These are phyloP conservation scores for Coemansia guatemalensis DNA, from an alignment of 192 early-diverging fungal species.

Conservation along the genomic window DNA sequence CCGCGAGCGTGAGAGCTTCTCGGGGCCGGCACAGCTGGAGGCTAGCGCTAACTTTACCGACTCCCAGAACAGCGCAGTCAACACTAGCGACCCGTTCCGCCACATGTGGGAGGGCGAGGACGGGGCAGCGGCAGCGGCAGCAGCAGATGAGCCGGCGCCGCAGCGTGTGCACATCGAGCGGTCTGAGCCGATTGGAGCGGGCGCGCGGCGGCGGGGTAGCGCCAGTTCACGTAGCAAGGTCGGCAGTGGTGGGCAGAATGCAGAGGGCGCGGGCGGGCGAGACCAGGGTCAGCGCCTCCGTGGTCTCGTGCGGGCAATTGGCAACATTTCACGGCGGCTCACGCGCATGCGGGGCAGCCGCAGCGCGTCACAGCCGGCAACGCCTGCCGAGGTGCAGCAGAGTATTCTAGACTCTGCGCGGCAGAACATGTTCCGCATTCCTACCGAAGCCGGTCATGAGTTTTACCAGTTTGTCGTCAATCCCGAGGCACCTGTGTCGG, in stretches of 20 bases:
- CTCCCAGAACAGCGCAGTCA: slow-evolving; percentile 28
- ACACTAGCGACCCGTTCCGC: slow-evolving; percentile 24
- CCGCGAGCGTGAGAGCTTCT: slow-evolving; percentile 50
- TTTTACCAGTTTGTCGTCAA: slow-evolving; percentile 48
- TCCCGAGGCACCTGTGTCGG: slow-evolving; percentile 45
- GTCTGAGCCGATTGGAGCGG: background rate
- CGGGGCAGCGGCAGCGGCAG: background rate
- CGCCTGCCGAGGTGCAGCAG: slow-evolving; percentile 37
- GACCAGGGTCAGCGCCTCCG: slow-evolving; percentile 20
- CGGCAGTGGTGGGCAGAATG: background rate
- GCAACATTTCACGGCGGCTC: slow-evolving; percentile 39
- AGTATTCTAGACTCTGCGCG: slow-evolving; percentile 40
- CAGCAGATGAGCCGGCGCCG: background rate
- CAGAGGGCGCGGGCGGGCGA: background rate
- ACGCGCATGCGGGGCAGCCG: slow-evolving; percentile 39
- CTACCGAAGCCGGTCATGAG: slow-evolving; percentile 21
- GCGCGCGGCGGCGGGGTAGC: background rate
- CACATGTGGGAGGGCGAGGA: slow-evolving; percentile 30
- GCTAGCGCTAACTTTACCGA: slow-evolving; percentile 37
- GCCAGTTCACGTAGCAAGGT: background rate
- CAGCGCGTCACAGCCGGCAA: slow-evolving; percentile 53
- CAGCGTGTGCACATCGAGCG: background rate
- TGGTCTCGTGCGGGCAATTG: slow-evolving; percentile 43
- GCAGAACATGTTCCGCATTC: slow-evolving; percentile 31
- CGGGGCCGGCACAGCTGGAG: slow-evolving; percentile 44